Base-by-base conservation (phyloP, 371 early-diverging fungal genomes). In the Paramicrosporidium saccamoebae region DNA sequence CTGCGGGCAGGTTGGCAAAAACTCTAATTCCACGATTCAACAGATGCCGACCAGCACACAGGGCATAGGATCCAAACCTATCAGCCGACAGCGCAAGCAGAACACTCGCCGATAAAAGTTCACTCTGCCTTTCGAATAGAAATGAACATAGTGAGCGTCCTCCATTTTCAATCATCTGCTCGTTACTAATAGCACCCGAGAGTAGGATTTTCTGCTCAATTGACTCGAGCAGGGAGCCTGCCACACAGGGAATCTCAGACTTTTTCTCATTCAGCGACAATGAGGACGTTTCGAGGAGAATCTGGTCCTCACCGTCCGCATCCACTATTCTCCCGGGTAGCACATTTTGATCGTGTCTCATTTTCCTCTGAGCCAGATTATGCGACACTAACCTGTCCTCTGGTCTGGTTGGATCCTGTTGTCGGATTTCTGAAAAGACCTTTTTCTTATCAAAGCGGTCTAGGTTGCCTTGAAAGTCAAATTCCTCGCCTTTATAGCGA, bases 381-480 rank as follows among this genome's bases (percentile, higher is more conserved):
- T 20, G 12, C 25, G 20, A 11, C 5, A 68, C 71, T 4, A 68
- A 35, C 10, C 58, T 39, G 7, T 54, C 52, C 25, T 75, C 72
- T 2, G 64, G 53, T 5, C 52, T 59, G 5, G 57, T 61, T 12
- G 49, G 44, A 27, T 75, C 69, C 17, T 25, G 18, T 11, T 14
- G 28, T 7, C 62, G 46, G 17, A 75, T 68, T 33, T 72, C 64
- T 8, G 54, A 67, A 59, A 69, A 75, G 22, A 67, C 57, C 20
- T 51, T 51, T 12, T 48, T 46, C 44, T 75, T 75, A 31, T 75
- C 58, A 53, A 65, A 63, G 41, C 57, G 50, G n/a, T 44, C 37
- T 13, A 75, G 33, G 27, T 65, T 62, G 14, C 56, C 55, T 34
- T 69, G 65, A 30, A 72, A 71, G 31, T 72, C 72, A 44, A 75